These are phyloP conservation scores for Starmerella apicola DNA, from an alignment of 805 yeast species.

Conservation along the genomic window DNA sequence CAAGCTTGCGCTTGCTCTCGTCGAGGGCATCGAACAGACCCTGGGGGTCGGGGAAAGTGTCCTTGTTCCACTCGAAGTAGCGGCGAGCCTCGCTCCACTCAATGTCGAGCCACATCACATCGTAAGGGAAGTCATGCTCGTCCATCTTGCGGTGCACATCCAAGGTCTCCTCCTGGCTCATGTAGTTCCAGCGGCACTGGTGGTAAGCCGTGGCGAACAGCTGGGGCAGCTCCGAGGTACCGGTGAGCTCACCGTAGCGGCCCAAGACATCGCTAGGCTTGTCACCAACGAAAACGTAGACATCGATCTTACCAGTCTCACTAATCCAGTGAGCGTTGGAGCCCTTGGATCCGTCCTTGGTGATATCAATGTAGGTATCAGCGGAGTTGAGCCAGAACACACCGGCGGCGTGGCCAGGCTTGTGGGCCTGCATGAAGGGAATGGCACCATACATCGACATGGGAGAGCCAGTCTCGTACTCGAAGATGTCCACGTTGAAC, in stretches of 20 bases:
- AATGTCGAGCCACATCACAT: constrained; percentile 86
- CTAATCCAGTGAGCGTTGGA: constrained; percentile 78
- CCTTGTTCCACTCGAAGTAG: constrained; percentile 82
- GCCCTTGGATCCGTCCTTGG: constrained; percentile 26
- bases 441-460: constrained; percentile 93
- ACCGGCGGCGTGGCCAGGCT: constrained; percentile 43
- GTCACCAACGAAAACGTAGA: constrained; percentile 52
- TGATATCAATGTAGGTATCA: constrained; percentile 77
- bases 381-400: constrained; percentile 88
- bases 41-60: constrained; percentile 61
- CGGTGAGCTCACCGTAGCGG: constrained; percentile 59
- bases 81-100: constrained; percentile 80
- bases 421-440: constrained; percentile 70
- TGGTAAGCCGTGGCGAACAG: constrained; percentile 78
- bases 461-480: constrained; percentile 70
- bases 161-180: constrained; percentile 75
- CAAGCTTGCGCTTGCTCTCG: constrained; percentile 64
- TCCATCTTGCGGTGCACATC: constrained; percentile 61
- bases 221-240: constrained; percentile 61
- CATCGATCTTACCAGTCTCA: constrained; percentile 74
- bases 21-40: constrained; percentile 54
- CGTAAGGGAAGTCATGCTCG: constrained; percentile 63
- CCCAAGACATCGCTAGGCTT: constrained; percentile 43
- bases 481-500: constrained; percentile 89
- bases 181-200: constrained; percentile 96